Conservation (phyloP, 129 eudicot genomes). For the Daucus carota region DH1_v3.0 NC_030383.2:46278501-46279000, state of each 20-base stretch:
- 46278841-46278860: conserved; percentile 53
- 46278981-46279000: conserved; percentile 90
- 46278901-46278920: conserved; percentile 97
- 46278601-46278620: conserved; percentile 89
- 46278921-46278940: conserved; percentile 65
- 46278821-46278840: conserved; percentile 61
- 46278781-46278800: conserved; percentile 79
- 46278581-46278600: conserved; percentile 95
- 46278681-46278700: conserved; percentile 98
- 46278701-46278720: conserved; percentile 92
- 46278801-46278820: conserved; percentile 76
- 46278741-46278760: conserved; percentile 98
- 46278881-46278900: conserved; percentile 83
- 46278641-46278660: conserved; percentile 99
- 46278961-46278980: conserved; percentile 75
- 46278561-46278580: conserved; percentile 99
- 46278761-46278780: conserved; percentile 85
- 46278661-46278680: conserved; percentile 99
- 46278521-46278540: conserved; percentile 98
- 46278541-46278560: conserved; percentile 94
- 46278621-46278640: conserved; percentile 94
- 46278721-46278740: conserved; percentile 97
- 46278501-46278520: conserved; percentile 99
- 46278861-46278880: conserved; percentile 70
- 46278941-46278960: conserved; percentile 56